A percentile compares a stretch with the other conserved stretches of the same genome.
Conservation (phyloP, 2,329 filamentous ascomycete species). For the Aspergillus sp. region DNA sequence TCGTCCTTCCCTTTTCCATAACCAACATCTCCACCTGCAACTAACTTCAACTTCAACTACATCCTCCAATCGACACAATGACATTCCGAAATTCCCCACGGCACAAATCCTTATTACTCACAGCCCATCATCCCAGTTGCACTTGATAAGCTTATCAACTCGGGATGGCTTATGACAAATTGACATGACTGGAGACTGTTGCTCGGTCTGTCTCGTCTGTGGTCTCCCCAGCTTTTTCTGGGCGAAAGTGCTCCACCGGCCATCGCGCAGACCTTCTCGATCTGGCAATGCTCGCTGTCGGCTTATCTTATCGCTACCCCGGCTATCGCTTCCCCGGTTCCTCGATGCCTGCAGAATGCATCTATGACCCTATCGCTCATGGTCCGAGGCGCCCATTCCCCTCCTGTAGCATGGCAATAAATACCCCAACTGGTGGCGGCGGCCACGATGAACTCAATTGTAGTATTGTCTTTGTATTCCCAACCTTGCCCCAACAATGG, state of each 20-base stretch:
- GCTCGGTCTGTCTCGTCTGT: background rate
- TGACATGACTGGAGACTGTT: background rate
- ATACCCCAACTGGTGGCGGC: background rate
- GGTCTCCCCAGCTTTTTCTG: background rate
- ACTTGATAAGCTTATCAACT: slow-evolving; percentile 1
- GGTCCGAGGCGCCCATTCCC: background rate
- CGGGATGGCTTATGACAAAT: background rate
- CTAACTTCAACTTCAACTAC: background rate
- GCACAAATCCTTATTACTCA: background rate
- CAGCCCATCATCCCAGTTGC: background rate
- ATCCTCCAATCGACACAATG: too few relatives aligned
- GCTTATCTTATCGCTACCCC: slow-evolving; percentile 29
- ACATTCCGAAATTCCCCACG: background rate
- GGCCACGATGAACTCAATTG: background rate
- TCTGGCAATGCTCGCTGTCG: slow-evolving; percentile 18
- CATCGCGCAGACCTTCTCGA: slow-evolving; percentile 32
- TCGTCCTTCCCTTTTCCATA: background rate
- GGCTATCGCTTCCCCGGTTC: slow-evolving; percentile 6
- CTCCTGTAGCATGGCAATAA: background rate
- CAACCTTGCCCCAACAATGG: background rate
- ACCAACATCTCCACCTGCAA: background rate
- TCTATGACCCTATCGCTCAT: background rate
- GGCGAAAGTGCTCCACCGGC: slow-evolving; percentile 15
- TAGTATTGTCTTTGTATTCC: background rate
- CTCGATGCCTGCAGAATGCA: background rate